Conservation (phyloP, 495 filamentous ascomycete genomes). For the Penicillium herquei region DNA sequence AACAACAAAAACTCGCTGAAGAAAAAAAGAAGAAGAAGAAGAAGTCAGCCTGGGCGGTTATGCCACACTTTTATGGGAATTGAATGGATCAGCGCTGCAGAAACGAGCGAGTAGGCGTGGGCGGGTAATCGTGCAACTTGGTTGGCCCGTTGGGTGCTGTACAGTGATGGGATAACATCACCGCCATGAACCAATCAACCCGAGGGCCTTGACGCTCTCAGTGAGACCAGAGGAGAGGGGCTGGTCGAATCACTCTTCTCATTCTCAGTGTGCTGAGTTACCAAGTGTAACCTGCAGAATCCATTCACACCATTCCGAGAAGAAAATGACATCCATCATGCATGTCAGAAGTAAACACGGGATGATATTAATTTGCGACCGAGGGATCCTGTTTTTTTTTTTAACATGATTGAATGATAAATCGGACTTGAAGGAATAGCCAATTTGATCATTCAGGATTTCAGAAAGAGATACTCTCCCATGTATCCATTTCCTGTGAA, state of each 20-base stretch:
- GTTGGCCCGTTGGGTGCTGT: constrained; percentile 17
- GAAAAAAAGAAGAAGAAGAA: constrained; percentile 54
- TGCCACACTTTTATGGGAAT: constrained; percentile 29
- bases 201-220: constrained; percentile 12
- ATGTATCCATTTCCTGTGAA: no score
- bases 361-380: neutral
- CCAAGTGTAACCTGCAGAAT: neutral
- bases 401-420: no score
- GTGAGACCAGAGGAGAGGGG: neutral
- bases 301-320: neutral
- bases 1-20: constrained; percentile 75
- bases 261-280: neutral
- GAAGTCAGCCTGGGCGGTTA: constrained; percentile 41
- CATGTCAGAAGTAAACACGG: neutral
- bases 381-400: neutral
- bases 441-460: no score
- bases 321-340: neutral
- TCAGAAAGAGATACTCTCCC: no score
- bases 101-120: constrained; percentile 2
- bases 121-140: constrained; percentile 23
- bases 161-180: constrained; percentile 10
- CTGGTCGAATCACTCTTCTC: constrained; percentile 6
- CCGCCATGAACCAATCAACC: constrained; percentile 11
- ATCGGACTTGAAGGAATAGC: no score
- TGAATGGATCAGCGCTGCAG: constrained; percentile 16